Evolutionary conservation across 768 basidiomycete species (phyloP).

Genomic region (Pleurotus tuber-regium): DNA sequence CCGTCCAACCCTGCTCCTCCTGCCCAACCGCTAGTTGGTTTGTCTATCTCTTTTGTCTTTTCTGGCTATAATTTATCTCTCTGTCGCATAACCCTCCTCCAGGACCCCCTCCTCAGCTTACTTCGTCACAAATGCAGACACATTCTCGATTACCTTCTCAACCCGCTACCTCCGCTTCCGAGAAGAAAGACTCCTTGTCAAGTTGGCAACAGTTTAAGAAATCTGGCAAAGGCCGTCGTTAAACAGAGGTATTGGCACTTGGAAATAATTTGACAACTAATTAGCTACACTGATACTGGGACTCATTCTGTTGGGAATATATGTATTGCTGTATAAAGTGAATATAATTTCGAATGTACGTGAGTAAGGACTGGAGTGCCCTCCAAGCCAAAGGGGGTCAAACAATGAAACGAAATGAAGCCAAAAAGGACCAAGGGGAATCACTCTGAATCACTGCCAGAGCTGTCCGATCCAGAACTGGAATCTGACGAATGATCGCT

Average conservation of each 20-base stretch:
- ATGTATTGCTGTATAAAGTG: constrained; percentile 39
- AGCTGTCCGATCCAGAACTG: constrained; percentile 75
- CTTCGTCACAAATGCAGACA: too few relatives aligned
- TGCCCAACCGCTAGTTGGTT: constrained; percentile 18
- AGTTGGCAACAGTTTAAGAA: constrained; percentile 63
- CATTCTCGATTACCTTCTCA: too few relatives aligned
- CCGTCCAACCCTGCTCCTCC: constrained; percentile 27
- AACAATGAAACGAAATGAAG: constrained; percentile 15
- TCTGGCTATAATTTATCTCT: constrained; percentile 17
- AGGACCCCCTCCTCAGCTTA: constrained; percentile 17
- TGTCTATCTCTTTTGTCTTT: constrained; percentile 13
- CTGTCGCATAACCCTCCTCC: constrained; percentile 16
- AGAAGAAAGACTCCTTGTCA: constrained; percentile 25
- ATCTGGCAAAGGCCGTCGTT: constrained; percentile 27
- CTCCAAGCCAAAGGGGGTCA: constrained; percentile 16
- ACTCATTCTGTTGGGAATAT: constrained; percentile 29
- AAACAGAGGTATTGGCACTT: constrained; percentile 12
- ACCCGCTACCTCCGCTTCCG: constrained; percentile 17
- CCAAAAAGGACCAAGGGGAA: constrained; percentile 20
- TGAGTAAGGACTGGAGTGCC: constrained; percentile 13
- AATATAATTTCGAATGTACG: constrained; percentile 22
- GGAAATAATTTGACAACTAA: constrained; percentile 43
- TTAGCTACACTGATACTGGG: constrained; percentile 47
- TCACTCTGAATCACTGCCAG: constrained; percentile 83
- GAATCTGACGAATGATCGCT: constrained; percentile 81